phyloP scores from a whole-genome alignment of 768 basidiomycete species.

The Tephrocybe rancida region DNA sequence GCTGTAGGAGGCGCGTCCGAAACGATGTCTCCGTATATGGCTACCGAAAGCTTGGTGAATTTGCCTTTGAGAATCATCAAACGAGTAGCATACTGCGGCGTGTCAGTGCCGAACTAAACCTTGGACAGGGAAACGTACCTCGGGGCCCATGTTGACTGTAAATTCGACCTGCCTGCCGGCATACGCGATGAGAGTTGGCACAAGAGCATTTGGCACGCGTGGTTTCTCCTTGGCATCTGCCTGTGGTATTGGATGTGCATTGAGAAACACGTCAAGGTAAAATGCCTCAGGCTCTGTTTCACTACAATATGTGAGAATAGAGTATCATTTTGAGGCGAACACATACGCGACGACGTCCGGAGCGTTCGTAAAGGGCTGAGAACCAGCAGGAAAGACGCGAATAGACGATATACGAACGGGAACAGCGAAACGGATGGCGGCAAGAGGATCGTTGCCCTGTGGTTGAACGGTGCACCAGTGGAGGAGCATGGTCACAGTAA shows the following conservation, averaged over 20 bases:
- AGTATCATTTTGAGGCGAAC: neutral
- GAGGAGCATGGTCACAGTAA: slow-evolving; percentile 46
- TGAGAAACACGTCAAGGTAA: slow-evolving; percentile 76
- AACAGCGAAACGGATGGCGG: slow-evolving; percentile 71
- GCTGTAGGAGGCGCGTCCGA: slow-evolving; percentile 41
- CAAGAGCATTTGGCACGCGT: slow-evolving; percentile 69
- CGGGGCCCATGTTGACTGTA: slow-evolving; percentile 66
- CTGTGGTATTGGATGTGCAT: slow-evolving; percentile 55
- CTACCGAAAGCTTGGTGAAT: slow-evolving; percentile 67
- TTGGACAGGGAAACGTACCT: slow-evolving; percentile 43
- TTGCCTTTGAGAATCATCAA: slow-evolving; percentile 82
- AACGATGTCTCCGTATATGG: slow-evolving; percentile 60
- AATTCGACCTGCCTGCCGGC: slow-evolving; percentile 70
- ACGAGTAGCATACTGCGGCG: slow-evolving; percentile 65
- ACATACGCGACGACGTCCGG: slow-evolving; percentile 67
- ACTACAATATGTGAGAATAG: slow-evolving; percentile 34
- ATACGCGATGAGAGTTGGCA: slow-evolving; percentile 73
- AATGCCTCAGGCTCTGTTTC: slow-evolving; percentile 74
- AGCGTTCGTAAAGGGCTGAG: slow-evolving; percentile 59
- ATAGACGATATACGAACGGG: slow-evolving; percentile 71
- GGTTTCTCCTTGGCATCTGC: slow-evolving; percentile 56
- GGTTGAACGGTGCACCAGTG: slow-evolving; percentile 64
- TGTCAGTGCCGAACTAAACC: neutral
- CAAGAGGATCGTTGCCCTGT: slow-evolving; percentile 60
- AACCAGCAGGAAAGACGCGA: slow-evolving; percentile 68